Base-by-base conservation (phyloP, 2,329 filamentous ascomycete species). In the Magnaporthiopsis incrustans region DNA sequence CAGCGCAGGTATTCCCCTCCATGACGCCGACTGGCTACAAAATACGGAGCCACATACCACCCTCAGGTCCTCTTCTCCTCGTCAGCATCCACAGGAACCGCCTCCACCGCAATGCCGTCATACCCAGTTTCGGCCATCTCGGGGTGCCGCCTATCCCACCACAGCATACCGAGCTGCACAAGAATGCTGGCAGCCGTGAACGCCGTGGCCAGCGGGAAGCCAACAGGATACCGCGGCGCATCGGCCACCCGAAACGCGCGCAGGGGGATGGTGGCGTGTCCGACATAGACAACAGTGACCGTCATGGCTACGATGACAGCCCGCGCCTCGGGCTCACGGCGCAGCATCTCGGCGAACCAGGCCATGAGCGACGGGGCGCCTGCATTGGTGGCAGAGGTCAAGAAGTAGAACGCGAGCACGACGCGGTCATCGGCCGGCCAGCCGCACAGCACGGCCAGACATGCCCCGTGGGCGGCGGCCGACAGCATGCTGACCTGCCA, bases 211-310 rank as follows among this genome's bases (percentile, higher is more conserved):
- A 77, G 66, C 0, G 75, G 75, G 62, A 77, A 77, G 4, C 76
- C 76, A 4, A 77, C 70, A 0, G 75, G 74, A 53, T 77, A 77
- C 3, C 67, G 65, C 0, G 76, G 75, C 0, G 75, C 70, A 58
- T 77, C 75, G 0, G 70, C 68, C 0, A 75, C 74, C 26, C 72
- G 70, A 63, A 74, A 77, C 0, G 73, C 74, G 0, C 76, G 69
- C 33, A 77, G 69, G 0, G 76, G 76, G 4, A 77, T 76, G 0
- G 75, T 77, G 1, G 75, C 75, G 22, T 77, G 75, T 0, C 75
- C 75, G 2, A 75, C 66, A 35, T 77, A 77, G 0, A 77, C 75
- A 3, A 77, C 65, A 8, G 73, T 77, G n/a, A 77, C 73, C 0
- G 75, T 75, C 8, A 76, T 59, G 0, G 73, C 75, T 12, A 76